phyloP scores from a whole-genome alignment of 106 monocot genomes.

The Dendrobium chrysotoxum region DNA sequence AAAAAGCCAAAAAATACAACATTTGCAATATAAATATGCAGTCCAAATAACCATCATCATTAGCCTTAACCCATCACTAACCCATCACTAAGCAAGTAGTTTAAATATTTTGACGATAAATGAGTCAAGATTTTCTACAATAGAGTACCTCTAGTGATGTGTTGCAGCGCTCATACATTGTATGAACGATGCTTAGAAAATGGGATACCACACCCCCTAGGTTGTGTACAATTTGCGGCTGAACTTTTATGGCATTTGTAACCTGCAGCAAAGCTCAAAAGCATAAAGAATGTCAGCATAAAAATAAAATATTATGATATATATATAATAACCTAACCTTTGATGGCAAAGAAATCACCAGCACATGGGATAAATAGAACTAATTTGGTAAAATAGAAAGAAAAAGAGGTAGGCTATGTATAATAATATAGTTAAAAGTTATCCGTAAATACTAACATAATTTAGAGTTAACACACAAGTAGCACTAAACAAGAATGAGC shows the following conservation, averaged over 20 bases:
- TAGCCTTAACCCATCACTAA: neutral
- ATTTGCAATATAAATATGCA: neutral
- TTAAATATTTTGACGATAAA: neutral
- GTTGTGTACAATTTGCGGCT: conserved; percentile 45
- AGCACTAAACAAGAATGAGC: too few species aligned
- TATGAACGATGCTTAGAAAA: conserved; percentile 70
- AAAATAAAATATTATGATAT: neutral
- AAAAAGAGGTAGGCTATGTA: neutral
- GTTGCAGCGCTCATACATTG: conserved; percentile 78
- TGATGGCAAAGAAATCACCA: neutral
- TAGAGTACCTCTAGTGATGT: conserved; percentile 67
- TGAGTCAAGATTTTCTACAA: neutral
- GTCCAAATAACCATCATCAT: neutral
- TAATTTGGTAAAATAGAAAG: neutral
- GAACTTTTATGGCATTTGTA: conserved; percentile 61
- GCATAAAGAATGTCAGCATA: neutral
- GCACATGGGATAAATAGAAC: neutral
- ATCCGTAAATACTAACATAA: too few species aligned
- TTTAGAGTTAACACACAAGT: too few species aligned
- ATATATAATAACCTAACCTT: neutral
- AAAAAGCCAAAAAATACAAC: neutral
- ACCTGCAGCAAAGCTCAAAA: conserved; percentile 42
- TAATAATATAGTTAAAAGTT: neutral
- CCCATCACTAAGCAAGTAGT: neutral
- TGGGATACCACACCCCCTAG: conserved; percentile 36